Evolutionary conservation across 2,329 filamentous ascomycete species (phyloP).

Genomic region (Talaromyces sp.): DNA sequence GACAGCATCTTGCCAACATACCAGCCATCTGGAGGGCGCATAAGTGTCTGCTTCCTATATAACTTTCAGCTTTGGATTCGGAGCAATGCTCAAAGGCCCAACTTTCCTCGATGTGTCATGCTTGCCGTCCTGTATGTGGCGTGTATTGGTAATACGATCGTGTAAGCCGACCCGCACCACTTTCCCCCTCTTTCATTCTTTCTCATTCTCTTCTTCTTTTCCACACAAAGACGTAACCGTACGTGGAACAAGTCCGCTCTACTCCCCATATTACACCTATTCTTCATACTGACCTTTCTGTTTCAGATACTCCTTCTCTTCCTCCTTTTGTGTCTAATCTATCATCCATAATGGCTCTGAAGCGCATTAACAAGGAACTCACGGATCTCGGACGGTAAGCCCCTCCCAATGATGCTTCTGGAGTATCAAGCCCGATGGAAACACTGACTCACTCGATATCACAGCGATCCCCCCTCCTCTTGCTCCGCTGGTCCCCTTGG

Average conservation of each 20-base stretch:
- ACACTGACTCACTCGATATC: constrained; percentile 16
- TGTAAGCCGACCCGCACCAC: constrained; percentile 19
- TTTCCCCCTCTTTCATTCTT: constrained; percentile 28
- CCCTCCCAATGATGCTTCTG: not conserved
- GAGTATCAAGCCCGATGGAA: not conserved
- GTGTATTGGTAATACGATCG: constrained; percentile 24
- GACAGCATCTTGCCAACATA: no score
- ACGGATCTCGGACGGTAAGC: constrained; percentile 55
- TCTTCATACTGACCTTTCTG: constrained; percentile 10
- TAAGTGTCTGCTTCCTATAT: no score
- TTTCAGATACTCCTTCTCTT: constrained; percentile 18
- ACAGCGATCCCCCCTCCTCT: constrained; percentile 94
- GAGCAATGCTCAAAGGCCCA: no score
- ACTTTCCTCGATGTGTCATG: constrained; percentile 26
- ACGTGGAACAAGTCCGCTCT: constrained; percentile 14
- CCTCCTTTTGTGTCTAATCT: constrained; percentile 14
- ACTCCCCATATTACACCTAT: not conserved
- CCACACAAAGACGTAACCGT: constrained; percentile 33
- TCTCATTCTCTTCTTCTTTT: constrained; percentile 34
- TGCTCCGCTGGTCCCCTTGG: constrained; percentile 97
- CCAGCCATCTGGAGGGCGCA: no score
- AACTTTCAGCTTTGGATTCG: no score
- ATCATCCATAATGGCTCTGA: constrained; percentile 53
- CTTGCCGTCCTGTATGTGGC: constrained; percentile 10
- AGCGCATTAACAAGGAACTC: constrained; percentile 59